These are phyloP conservation scores for Heterobasidion irregulare DNA, from an alignment of 1,284 basidiomycete species.

Conservation along the genomic window DNA sequence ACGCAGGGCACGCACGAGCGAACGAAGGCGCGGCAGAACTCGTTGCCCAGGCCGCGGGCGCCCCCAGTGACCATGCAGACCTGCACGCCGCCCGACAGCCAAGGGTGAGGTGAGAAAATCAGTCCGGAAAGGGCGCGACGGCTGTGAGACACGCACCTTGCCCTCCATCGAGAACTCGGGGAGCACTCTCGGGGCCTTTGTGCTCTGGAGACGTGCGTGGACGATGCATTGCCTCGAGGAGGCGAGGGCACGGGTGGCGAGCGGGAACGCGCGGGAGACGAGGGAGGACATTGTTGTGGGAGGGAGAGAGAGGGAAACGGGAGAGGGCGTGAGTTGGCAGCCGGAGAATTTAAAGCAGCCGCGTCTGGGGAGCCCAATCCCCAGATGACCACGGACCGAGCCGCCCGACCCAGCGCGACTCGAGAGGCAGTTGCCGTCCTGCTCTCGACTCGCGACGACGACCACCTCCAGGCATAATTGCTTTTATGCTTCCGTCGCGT, in stretches of 20 bases:
- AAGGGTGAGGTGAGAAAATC: neutral
- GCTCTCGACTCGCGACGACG: too few species aligned
- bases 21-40: conserved; percentile 86
- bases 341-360: neutral
- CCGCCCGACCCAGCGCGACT: neutral
- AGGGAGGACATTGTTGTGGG: conserved; percentile 9
- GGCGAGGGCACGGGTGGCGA: conserved; percentile 12
- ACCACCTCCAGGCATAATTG: too few species aligned
- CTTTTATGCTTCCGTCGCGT: too few species aligned
- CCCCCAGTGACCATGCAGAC: conserved; percentile 94
- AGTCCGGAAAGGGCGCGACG: neutral
- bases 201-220: conserved; percentile 17
- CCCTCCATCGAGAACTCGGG: conserved; percentile 61
- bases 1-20: conserved; percentile 55
- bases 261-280: conserved; percentile 17
- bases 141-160: conserved; percentile 36
- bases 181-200: conserved; percentile 29
- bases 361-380: neutral
- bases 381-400: neutral
- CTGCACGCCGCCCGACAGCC: conserved; percentile 26
- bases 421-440: too few species aligned
- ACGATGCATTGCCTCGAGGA: neutral
- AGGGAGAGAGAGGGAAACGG: neutral
- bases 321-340: neutral
- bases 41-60: conserved; percentile 82